These are phyloP conservation scores for Metarhizium rileyi DNA, from an alignment of 2,329 filamentous ascomycete genomes.

Conservation along the genomic window DNA sequence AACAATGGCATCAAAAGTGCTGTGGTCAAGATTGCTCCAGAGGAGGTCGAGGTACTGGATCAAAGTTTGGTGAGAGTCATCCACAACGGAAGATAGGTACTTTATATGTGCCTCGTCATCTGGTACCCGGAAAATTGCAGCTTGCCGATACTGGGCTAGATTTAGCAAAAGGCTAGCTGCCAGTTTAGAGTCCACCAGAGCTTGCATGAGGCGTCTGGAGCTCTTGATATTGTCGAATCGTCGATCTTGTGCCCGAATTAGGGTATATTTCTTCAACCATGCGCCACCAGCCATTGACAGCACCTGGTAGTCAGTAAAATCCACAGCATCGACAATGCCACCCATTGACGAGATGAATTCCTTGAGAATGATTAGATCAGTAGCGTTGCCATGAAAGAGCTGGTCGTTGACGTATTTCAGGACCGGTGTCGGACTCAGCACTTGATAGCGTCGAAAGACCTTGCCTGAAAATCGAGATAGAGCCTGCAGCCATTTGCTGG, in stretches of 20 bases:
- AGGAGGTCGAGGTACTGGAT: constrained; percentile 85
- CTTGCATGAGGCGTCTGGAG: constrained; percentile 69
- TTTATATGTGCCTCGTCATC: constrained; percentile 76
- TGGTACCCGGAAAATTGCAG: constrained; percentile 68
- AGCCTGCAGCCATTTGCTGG: constrained; percentile 85
- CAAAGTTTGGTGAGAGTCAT: constrained; percentile 80
- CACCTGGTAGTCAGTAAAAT: constrained; percentile 82
- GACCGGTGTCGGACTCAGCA: constrained; percentile 75
- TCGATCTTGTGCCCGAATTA: constrained; percentile 71
- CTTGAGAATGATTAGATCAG: constrained; percentile 82
- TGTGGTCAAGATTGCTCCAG: constrained; percentile 63
- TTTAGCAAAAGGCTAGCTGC: constrained; percentile 79
- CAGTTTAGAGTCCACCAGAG: constrained; percentile 67
- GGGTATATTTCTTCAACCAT: constrained; percentile 66
- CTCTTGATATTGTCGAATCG: constrained; percentile 67
- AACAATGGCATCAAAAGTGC: constrained; percentile 69
- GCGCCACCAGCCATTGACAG: constrained; percentile 82
- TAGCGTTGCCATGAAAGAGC: constrained; percentile 71
- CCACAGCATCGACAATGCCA: constrained; percentile 76
- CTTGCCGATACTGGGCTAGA: constrained; percentile 80
- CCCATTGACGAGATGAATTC: constrained; percentile 90
- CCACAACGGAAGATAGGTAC: constrained; percentile 75
- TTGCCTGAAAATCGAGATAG: constrained; percentile 85
- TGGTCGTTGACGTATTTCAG: constrained; percentile 85
- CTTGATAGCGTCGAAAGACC: constrained; percentile 76